These are phyloP conservation scores for Suillus occidentalis DNA, from an alignment of 768 basidiomycete genomes.

Conservation along the genomic window DNA sequence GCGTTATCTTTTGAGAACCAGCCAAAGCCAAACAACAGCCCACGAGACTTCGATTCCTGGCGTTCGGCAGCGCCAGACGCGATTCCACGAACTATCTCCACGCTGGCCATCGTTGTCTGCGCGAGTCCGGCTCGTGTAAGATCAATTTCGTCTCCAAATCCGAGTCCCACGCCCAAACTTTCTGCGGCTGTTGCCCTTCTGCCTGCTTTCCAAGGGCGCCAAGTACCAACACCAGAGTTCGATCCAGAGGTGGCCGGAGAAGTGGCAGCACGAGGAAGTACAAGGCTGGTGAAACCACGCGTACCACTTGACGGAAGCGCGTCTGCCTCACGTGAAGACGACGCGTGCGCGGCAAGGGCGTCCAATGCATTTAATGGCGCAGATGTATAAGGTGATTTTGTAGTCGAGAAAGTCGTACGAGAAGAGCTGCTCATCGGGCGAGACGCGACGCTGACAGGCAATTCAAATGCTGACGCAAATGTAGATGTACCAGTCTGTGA, in stretches of 20 bases:
- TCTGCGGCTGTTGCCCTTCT: constrained; percentile 23
- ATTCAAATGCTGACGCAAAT: background rate
- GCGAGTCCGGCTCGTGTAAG: constrained; percentile 76
- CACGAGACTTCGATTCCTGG: constrained; percentile 20
- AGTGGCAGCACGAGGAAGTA: constrained; percentile 44
- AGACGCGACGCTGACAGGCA: constrained; percentile 11
- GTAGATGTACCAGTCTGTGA: constrained; percentile 12
- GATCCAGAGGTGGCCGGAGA: constrained; percentile 21
- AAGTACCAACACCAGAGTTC: constrained; percentile 2
- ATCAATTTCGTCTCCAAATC: constrained; percentile 57
- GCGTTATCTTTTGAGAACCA: constrained; percentile 32
- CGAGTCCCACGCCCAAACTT: constrained; percentile 27
- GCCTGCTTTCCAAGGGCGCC: constrained; percentile 26
- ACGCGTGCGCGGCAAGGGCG: constrained; percentile 32
- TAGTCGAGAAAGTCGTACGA: constrained; percentile 20
- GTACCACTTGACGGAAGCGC: constrained; percentile 49
- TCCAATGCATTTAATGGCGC: constrained; percentile 32
- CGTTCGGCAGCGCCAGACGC: constrained; percentile 25
- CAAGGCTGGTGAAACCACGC: constrained; percentile 54
- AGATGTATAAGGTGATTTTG: constrained; percentile 32
- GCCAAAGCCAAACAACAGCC: constrained; percentile 24
- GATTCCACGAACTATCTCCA: constrained; percentile 70
- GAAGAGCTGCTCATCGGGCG: constrained; percentile 18
- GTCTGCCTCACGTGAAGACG: constrained; percentile 24
- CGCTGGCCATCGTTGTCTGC: constrained; percentile 86